A percentile compares a stretch with the other conserved stretches of the same genome.
phyloP scores from a whole-genome alignment of 768 basidiomycete species.

The Russula olivacea region DNA sequence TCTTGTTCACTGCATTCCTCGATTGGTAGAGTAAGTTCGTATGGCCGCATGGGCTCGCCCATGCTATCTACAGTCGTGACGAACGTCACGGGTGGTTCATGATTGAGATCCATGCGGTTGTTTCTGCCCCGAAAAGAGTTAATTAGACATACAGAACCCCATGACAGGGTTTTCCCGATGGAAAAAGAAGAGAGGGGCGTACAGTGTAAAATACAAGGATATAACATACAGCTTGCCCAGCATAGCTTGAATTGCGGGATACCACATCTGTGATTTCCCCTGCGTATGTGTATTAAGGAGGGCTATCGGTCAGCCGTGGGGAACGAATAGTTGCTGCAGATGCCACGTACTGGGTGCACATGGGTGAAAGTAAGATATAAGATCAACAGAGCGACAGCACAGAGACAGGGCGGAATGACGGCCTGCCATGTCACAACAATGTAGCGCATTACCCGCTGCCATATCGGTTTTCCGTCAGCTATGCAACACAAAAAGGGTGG shows the following conservation, averaged over 20 bases:
- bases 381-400: constrained; percentile 10
- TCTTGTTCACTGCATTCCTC: background rate
- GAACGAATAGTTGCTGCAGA: background rate
- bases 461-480: background rate
- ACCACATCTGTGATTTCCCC: constrained; percentile 7
- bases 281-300: background rate
- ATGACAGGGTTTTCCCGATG: background rate
- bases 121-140: constrained; percentile 6
- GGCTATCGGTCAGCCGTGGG: background rate
- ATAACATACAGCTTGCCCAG: constrained; percentile 17
- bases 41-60: background rate
- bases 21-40: constrained; percentile 4
- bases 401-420: constrained; percentile 11
- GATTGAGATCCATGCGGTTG: constrained; percentile 14
- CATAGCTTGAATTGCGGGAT: constrained; percentile 14
- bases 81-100: background rate
- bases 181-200: background rate
- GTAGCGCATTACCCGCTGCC: constrained; percentile 11
- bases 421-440: constrained; percentile 13
- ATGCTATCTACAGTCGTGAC: background rate
- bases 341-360: constrained; percentile 11
- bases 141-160: background rate
- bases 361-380: constrained; percentile 9
- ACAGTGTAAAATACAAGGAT: constrained; percentile 17
- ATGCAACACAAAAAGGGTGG: background rate